A percentile compares a stretch with the other conserved stretches of the same genome.
Conservation (phyloP, 495 filamentous ascomycete species). For the Talaromyces proteolyticus region DNA sequence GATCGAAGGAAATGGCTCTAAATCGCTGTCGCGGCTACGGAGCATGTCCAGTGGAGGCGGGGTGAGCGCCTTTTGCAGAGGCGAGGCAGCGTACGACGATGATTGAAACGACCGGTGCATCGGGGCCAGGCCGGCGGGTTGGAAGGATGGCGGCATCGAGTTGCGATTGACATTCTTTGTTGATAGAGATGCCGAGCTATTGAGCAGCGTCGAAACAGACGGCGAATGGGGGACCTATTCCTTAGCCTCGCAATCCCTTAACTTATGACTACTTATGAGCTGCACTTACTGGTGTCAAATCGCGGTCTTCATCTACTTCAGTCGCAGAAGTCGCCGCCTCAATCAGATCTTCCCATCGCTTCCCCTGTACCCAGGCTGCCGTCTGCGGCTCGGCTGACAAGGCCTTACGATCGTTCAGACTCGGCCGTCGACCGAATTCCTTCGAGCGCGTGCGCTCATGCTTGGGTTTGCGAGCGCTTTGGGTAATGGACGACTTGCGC, state of each 20-base stretch:
- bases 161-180: conserved; percentile 52
- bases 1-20: conserved; percentile 79
- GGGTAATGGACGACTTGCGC: conserved; percentile 78
- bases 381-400: conserved; percentile 74
- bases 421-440: conserved; percentile 58
- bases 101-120: conserved; percentile 48
- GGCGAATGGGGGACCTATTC: conserved; percentile 61
- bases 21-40: conserved; percentile 45
- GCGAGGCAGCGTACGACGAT: conserved; percentile 77
- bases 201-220: conserved; percentile 39
- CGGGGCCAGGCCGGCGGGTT: conserved; percentile 29
- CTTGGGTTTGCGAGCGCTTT: conserved; percentile 62
- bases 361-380: conserved; percentile 67
- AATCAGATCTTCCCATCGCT: conserved; percentile 91
- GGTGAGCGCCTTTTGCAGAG: conserved; percentile 78
- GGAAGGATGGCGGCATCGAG: conserved; percentile 67
- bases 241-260: background rate
- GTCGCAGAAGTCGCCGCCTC: conserved; percentile 87
- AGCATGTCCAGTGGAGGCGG: conserved; percentile 65
- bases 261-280: background rate
- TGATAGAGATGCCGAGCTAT: conserved; percentile 36
- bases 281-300: conserved; percentile 69
- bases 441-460: conserved; percentile 75
- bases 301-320: conserved; percentile 78
- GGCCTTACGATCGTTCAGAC: conserved; percentile 72